Percentiles rank a stretch among this genome's conserved stretches.
phyloP scores from a whole-genome alignment of 1,139 yeast species.

The Yamadazyma trypodendri region DNA sequence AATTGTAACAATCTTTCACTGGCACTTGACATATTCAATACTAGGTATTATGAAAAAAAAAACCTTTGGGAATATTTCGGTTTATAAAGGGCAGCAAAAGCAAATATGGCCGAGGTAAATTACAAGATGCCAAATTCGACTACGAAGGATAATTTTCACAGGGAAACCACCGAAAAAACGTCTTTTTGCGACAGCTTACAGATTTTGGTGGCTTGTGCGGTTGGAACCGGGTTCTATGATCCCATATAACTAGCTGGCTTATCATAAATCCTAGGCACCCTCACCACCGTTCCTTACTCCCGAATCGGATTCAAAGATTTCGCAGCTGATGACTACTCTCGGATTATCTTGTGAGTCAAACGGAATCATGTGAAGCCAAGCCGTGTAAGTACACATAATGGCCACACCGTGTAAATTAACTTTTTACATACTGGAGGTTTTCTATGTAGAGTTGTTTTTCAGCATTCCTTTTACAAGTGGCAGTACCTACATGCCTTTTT shows the following conservation, averaged over 20 bases:
- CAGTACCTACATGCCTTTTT: slow-evolving; percentile 68
- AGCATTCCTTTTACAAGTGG: slow-evolving; percentile 68
- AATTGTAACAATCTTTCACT: slow-evolving; percentile 39
- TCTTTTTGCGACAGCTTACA: not conserved
- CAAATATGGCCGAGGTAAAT: slow-evolving; percentile 2
- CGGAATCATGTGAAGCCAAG: not conserved
- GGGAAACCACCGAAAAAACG: not conserved
- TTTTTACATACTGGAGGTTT: slow-evolving; percentile 25
- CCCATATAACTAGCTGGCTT: no score
- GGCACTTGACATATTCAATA: slow-evolving; percentile 20
- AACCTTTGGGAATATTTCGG: not conserved
- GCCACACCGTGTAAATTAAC: not conserved
- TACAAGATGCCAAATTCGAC: not conserved
- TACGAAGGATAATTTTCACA: slow-evolving; percentile 1
- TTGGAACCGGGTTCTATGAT: not conserved
- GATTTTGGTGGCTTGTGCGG: not conserved
- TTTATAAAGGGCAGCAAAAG: slow-evolving; percentile 1
- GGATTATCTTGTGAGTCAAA: slow-evolving; percentile 1
- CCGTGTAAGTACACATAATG: not conserved
- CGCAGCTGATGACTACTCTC: slow-evolving; percentile 4
- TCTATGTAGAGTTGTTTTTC: slow-evolving; percentile 45
- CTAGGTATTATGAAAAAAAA: not conserved
- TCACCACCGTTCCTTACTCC: slow-evolving; percentile 1
- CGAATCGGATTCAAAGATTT: not conserved
- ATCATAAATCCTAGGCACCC: no score